A percentile compares a stretch with the other conserved stretches of the same genome.
Evolutionary conservation across 352 stramenopile genomes (phyloP).

Genomic region (Phytophthora pluvialis): DNA sequence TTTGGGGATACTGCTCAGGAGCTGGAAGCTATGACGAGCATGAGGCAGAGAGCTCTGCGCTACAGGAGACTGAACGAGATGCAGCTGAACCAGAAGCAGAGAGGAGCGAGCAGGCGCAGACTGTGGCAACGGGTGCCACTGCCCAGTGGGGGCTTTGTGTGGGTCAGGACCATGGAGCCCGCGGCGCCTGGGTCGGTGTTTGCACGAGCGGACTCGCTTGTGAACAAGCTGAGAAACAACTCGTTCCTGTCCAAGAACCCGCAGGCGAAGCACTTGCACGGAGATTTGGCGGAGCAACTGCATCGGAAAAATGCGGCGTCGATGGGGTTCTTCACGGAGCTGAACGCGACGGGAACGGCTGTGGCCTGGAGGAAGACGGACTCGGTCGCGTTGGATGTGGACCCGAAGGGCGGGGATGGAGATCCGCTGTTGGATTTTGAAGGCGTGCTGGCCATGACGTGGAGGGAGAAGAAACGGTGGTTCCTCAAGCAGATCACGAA

Average conservation of each 20-base stretch:
- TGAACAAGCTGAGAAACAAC: conserved; percentile 63
- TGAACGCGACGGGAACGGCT: conserved; percentile 51
- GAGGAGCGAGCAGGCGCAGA: conserved; percentile 52
- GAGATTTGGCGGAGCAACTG: conserved; percentile 65
- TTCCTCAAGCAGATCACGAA: conserved; percentile 72
- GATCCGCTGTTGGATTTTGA: conserved; percentile 60
- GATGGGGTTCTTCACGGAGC: conserved; percentile 72
- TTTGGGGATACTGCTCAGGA: conserved; percentile 25
- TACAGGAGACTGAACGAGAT: conserved; percentile 74
- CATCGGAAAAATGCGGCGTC: conserved; percentile 79
- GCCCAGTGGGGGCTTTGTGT: conserved; percentile 64
- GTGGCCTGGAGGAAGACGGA: conserved; percentile 62
- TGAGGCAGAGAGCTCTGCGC: conserved; percentile 59
- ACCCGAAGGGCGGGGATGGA: conserved; percentile 35
- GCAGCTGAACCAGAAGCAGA: conserved; percentile 72
- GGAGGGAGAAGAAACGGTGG: conserved; percentile 78
- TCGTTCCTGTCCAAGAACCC: conserved; percentile 67
- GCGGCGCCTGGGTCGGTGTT: conserved; percentile 24
- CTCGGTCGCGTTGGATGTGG: conserved; percentile 51
- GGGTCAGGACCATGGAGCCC: conserved; percentile 57
- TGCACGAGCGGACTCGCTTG: conserved; percentile 48
- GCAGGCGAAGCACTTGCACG: conserved; percentile 45
- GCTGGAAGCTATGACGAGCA: conserved; percentile 44
- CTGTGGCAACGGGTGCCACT: conserved; percentile 71
- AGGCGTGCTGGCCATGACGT: conserved; percentile 71